Percentiles rank a stretch among this genome's conserved stretches.
phyloP scores from a whole-genome alignment of 2,329 filamentous ascomycete species.

The Didymella keratinophila region DNA sequence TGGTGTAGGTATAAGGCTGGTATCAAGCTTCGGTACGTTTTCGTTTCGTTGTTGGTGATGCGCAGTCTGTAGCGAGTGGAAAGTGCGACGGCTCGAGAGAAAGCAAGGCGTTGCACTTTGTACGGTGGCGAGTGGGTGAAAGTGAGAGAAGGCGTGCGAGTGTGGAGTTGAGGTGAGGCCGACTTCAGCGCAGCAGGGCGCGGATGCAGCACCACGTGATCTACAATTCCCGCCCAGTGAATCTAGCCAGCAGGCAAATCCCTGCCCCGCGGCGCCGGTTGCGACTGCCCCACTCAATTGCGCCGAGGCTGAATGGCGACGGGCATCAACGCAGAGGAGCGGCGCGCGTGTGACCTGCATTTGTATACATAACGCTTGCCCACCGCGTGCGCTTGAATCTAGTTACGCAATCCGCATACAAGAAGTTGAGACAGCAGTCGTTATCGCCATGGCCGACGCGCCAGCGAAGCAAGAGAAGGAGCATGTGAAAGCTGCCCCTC shows the following conservation, averaged over 20 bases:
- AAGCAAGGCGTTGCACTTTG: constrained; percentile 14
- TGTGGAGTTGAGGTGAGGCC: constrained; percentile 25
- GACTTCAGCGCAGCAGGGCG: constrained; percentile 12
- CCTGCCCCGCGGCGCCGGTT: constrained; percentile 16
- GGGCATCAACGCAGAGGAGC: constrained; percentile 11
- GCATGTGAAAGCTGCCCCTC: constrained; percentile 28
- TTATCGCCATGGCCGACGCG: constrained; percentile 34
- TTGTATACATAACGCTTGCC: constrained; percentile 1
- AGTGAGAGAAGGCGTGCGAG: constrained; percentile 21
- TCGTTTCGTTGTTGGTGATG: background rate
- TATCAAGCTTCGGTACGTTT: background rate
- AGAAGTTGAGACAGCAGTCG: background rate
- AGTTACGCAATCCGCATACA: background rate
- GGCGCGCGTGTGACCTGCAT: constrained; percentile 20
- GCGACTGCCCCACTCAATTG: constrained; percentile 12
- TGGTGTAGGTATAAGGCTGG: constrained; percentile 48
- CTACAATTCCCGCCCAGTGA: constrained; percentile 15
- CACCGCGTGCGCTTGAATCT: constrained; percentile 9
- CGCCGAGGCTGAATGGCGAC: constrained; percentile 36
- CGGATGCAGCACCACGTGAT: constrained; percentile 28
- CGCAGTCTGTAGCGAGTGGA: background rate
- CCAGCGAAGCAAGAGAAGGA: constrained; percentile 26
- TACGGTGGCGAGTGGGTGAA: constrained; percentile 23
- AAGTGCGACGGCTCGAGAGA: background rate
- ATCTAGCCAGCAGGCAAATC: constrained; percentile 15